phyloP scores from a whole-genome alignment of 768 basidiomycete species.

The Auricularia cornea region DNA sequence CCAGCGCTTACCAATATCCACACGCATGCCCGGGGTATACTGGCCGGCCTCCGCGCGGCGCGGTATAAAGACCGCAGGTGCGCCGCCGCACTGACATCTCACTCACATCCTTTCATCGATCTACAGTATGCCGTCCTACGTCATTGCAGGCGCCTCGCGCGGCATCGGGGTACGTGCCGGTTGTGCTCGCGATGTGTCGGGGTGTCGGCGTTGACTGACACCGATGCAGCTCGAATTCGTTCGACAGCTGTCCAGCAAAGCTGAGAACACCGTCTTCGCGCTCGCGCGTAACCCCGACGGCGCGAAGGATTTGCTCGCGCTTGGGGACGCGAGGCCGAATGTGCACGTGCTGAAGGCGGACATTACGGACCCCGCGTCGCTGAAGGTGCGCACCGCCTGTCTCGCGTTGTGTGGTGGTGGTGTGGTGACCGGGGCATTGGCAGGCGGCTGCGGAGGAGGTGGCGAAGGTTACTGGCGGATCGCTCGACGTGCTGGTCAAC shows the following conservation, averaged over 20 bases:
- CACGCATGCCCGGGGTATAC: no score
- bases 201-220: background rate
- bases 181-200: background rate
- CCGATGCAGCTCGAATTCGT: background rate
- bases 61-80: no score
- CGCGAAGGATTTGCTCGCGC: background rate
- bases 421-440: background rate
- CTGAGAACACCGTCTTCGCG: background rate
- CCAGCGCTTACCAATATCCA: no score
- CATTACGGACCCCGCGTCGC: background rate
- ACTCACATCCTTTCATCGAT: no score
- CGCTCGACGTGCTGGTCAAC: background rate
- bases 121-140: background rate
- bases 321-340: background rate
- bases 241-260: background rate
- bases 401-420: background rate
- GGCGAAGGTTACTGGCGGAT: background rate
- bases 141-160: background rate
- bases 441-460: slow-evolving; percentile 5
- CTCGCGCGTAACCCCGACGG: background rate
- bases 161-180: background rate
- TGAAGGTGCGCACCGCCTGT: background rate
- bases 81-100: no score
- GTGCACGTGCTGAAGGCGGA: background rate
- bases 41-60: no score